Base-by-base conservation (phyloP, 2,329 filamentous ascomycete species). In the Beauveria asiatica region DNA sequence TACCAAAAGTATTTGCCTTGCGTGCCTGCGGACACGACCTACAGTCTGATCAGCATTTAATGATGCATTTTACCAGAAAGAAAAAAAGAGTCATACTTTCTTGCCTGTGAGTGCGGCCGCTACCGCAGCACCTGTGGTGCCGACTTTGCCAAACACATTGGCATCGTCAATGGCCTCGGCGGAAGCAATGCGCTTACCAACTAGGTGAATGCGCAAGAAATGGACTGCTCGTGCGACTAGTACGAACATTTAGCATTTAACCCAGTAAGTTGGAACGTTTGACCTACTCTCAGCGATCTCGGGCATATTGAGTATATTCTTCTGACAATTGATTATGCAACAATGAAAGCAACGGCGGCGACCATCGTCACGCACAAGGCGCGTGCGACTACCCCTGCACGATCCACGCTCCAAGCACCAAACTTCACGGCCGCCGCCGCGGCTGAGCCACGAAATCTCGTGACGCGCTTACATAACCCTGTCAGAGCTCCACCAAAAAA, bases 1-100 rank as follows among this genome's bases (percentile, higher is more conserved):
- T 66, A 83, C 85, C 94, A 99, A 72, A 99, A 97, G 70, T 97
- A 97, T 81, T 97, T 99, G 10, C 94, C 94, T 71, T 97, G 94
- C 62, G 89, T 91, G 4, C 89, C 89, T 4, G 89, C 89, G 58
- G 78, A 80, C 9, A 83, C 62, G 3, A 85, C 84, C 77, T 79
- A 46, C 10, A 1, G 52, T 23, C 13, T 52, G 63, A 52, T 55
- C 11, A 51, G 52, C 8, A 21, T n/a, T 54, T 41, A 10, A 17
- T 17, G 42, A 37, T 21, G 27, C 5, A 37, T 13, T 16, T 37
- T 16, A 11, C 21, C 27, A 8, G 9, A 37, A 3, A 7, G 27
- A 11, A 37, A 13, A 30, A 30, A 30, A 30, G 25, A 7, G 1
- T 5, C 62, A 49, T 61, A 78, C 77, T 69, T 85, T 90, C 68